These are phyloP conservation scores for Sphaceloma murrayae DNA, from an alignment of 2,329 filamentous ascomycete genomes.

Conservation along the genomic window DNA sequence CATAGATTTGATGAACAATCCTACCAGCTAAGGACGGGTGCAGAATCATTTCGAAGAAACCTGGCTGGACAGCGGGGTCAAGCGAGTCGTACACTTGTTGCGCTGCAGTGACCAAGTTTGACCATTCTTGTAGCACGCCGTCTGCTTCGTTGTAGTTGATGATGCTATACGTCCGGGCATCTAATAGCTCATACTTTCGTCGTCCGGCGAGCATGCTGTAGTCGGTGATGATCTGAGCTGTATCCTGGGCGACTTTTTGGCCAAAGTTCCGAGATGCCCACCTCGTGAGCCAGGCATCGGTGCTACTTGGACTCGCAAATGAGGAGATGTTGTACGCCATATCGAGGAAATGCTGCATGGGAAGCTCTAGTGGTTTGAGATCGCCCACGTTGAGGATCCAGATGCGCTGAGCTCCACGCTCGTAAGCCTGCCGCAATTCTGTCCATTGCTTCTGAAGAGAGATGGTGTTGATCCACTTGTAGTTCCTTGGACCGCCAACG, in stretches of 20 bases:
- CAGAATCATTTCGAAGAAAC: conserved; percentile 55
- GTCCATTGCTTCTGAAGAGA: conserved; percentile 56
- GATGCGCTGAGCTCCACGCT: conserved; percentile 49
- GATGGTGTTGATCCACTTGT: conserved; percentile 55
- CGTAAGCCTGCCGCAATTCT: conserved; percentile 54
- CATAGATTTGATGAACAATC: conserved; percentile 47
- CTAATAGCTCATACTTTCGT: conserved; percentile 54
- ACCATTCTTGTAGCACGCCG: conserved; percentile 47
- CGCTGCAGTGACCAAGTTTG: conserved; percentile 43
- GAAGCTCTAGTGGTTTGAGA: conserved; percentile 55
- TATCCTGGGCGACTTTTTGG: conserved; percentile 37
- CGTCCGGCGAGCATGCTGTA: conserved; percentile 50
- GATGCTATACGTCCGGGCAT: conserved; percentile 49
- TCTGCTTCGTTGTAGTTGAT: conserved; percentile 58
- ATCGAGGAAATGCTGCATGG: conserved; percentile 58
- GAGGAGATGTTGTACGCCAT: conserved; percentile 54
- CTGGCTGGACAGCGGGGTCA: conserved; percentile 40
- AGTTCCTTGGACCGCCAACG: conserved; percentile 44
- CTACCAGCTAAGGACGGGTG: conserved; percentile 51
- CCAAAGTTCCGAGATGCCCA: conserved; percentile 53
- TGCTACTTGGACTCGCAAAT: conserved; percentile 46
- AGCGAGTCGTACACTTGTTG: conserved; percentile 49
- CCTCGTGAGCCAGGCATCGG: conserved; percentile 46
- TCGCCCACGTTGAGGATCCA: conserved; percentile 62
- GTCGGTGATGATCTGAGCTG: conserved; percentile 44